A percentile compares a stretch with the other conserved stretches of the same genome.
phyloP scores from a whole-genome alignment of 2,329 filamentous ascomycete genomes.

The Calonectria leucothoes region DNA sequence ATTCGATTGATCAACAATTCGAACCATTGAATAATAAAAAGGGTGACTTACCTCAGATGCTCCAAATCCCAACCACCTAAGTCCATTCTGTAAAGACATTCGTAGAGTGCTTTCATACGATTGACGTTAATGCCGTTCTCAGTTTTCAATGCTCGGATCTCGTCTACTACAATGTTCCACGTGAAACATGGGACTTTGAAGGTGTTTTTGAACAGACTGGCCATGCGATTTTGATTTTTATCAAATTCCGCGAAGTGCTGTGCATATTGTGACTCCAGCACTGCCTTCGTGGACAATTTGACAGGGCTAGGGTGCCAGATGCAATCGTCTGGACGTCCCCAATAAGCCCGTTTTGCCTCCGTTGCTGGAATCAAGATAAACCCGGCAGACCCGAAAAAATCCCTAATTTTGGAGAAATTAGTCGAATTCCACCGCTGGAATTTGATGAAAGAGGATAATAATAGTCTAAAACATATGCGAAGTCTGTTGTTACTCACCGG shows the following conservation, averaged over 20 bases:
- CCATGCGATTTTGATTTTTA: not conserved
- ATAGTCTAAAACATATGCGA: not conserved
- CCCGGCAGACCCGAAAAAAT: not conserved
- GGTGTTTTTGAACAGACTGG: not conserved
- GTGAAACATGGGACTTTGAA: not conserved
- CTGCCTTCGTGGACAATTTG: not conserved
- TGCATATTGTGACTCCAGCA: not conserved
- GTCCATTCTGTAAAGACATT: not conserved
- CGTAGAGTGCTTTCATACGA: not conserved
- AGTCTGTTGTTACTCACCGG: not conserved
- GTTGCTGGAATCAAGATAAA: not conserved
- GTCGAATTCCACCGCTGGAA: not conserved
- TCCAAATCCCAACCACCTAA: not conserved
- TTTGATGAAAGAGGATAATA: not conserved
- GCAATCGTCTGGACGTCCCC: not conserved
- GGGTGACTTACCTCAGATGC: constrained; percentile 21
- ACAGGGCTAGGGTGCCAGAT: not conserved
- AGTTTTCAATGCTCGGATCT: not conserved
- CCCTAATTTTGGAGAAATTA: not conserved
- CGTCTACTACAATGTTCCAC: not conserved
- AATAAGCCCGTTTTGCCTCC: not conserved
- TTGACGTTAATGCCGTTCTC: not conserved
- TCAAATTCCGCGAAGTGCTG: not conserved
- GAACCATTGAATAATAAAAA: no score
- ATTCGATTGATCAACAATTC: not conserved